Percentiles rank a stretch among this genome's conserved stretches.
Evolutionary conservation across 225 moss, liverwort and hornwort genomes (phyloP).

Genomic region (Sphagnum tenellum): DNA sequence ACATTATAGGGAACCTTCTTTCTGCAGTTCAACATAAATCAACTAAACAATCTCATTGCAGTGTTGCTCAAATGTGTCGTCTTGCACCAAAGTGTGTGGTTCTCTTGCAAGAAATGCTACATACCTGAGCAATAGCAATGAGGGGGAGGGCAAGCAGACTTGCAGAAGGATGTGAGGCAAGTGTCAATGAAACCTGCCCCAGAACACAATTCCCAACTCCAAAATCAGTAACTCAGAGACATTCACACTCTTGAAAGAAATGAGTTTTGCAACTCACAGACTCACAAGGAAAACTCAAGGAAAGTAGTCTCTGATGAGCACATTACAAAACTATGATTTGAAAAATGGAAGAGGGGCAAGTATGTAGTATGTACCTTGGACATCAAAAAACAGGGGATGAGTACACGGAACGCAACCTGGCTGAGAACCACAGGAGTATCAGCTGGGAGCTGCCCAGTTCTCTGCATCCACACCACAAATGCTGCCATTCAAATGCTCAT

Average conservation of each 20-base stretch:
- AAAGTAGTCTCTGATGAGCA: too few relatives aligned
- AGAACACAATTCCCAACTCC: too few relatives aligned
- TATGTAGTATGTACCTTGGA: conserved; percentile 49
- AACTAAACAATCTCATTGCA: too few relatives aligned
- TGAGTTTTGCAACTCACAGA: too few relatives aligned
- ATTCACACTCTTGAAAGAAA: too few relatives aligned
- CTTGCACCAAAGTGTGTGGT: too few relatives aligned
- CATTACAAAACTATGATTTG: conserved; percentile 4
- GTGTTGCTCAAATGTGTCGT: too few relatives aligned
- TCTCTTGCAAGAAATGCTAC: background rate
- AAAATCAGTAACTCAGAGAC: too few relatives aligned
- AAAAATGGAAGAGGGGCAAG: conserved; percentile 2
- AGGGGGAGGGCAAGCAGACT: conserved; percentile 62
- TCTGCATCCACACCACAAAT: conserved; percentile 93
- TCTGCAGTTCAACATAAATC: too few relatives aligned
- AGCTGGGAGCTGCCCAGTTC: conserved; percentile 71
- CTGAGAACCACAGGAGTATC: conserved; percentile 81
- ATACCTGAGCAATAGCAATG: conserved; percentile 70
- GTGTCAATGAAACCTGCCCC: conserved; percentile 68
- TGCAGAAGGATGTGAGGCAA: conserved; percentile 50
- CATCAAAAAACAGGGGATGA: conserved; percentile 81
- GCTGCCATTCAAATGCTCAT: conserved; percentile 62
- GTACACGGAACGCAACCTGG: conserved; percentile 81
- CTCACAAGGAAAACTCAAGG: too few relatives aligned
- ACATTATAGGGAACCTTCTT: too few relatives aligned